Evolutionary conservation across 352 stramenopile genomes (phyloP), one percentile per base, ranked within the genome.

Genomic region (Phytopythium aichiense): DNA sequence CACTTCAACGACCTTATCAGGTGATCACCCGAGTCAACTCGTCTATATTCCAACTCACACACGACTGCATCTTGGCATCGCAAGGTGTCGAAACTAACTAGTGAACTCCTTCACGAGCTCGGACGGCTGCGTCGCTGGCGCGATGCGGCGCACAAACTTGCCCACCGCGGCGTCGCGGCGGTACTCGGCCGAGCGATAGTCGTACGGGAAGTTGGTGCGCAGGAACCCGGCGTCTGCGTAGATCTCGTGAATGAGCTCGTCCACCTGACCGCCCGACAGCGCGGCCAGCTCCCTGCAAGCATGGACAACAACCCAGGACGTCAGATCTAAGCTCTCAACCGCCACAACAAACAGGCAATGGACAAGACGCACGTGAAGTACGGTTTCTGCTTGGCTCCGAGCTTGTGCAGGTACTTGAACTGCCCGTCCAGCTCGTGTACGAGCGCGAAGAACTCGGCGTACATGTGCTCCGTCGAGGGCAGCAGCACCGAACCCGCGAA

Each of bases 381-480:
- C 35, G 74, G 56, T 38, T 70, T 76, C 49, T 87, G 77, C 30
- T 64, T 70, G 42, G 53, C 43, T 48, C 82, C 84, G 20, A 94
- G 69, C 58, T 87, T 72, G 54, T 94, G 84, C n/a, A 94, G 62
- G 65, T 91, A 89, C 46, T 73, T 73, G 60, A 87, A 50, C 0
- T 74, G 64, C 28, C 77, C 74, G 25, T 76, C 65, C 6, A 88
- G 66, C 56, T 72, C 60, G 16, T 62, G 43, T 0, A 88, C 40
- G 37, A 87, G 74, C 0, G 73, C 64, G 22, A 77, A 74, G 38
- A 91, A 87, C 37, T 84, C 69, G 12, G 76, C 67, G 51, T 90
- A 89, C 84, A 94, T 92, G 18, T 79, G 68, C 53, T 88, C 66
- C 56, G 87, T 87, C 20, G 81, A 74, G 15, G 84, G 80, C 38